Base-by-base conservation (phyloP, 768 basidiomycete species). In the Rhodotorula toruloides region DNA sequence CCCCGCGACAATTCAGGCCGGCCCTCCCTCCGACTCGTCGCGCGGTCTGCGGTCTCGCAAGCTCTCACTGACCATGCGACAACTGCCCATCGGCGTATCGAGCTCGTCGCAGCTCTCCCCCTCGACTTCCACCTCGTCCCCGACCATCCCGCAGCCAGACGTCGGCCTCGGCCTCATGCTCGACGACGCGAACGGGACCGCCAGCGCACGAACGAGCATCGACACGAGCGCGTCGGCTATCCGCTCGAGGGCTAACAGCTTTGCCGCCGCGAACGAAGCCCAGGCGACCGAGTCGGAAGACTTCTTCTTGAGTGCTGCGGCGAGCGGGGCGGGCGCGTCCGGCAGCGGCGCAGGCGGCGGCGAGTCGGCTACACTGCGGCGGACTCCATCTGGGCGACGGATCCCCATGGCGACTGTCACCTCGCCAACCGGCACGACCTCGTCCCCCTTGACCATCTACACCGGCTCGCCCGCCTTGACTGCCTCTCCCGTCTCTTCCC, bases 131-230 rank as follows among this genome's bases (percentile, higher is more conserved):
- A 4, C 40, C 42, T 44, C 55, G 25, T 49, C 62, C 36, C 53
- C 58, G 2, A 4, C 64, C 21, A 42, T 58, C 48, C 9, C 39
- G 16, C 25, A 19, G 1, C 34, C 34, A 9, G 67, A 68, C 21
- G 48, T 63, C n/a, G 67, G 67, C n/a, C 56, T 68, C 25, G 67
- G 67, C 7, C 42, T 68, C 36, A 68, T 68, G 67, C 46, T 68
- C 36, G 67, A 68, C 39, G 67, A 59, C 11, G 19, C 17, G 8
- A 32, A 29, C 42, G 59, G 59, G 31, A 19, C 29, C 6, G 27
- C 48, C 17, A 55, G 55, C 17, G 44, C 58, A 1, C 54, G 58
- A 12, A 25, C 54, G 36, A 65, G 58, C 48, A 42, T 59, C 27
- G 64, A 65, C 43, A 37, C 50, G n/a, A 37, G n/a, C n/a, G 25